Evolutionary conservation across 2,329 filamentous ascomycete species (phyloP), one percentile per base, ranked within the genome.

Genomic region (Stemphylium lycopersici): DNA sequence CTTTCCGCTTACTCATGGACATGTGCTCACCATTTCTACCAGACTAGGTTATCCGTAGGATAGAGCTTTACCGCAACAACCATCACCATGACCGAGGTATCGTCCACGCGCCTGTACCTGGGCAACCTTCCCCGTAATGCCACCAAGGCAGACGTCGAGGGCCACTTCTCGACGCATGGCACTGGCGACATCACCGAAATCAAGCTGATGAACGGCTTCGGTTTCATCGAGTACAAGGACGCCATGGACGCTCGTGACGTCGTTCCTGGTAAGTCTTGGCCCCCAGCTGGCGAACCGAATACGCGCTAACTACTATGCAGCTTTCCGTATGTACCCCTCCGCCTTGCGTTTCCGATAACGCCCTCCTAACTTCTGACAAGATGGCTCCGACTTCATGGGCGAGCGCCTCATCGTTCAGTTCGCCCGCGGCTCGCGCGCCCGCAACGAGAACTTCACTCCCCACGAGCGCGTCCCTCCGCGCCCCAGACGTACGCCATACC

Each of bases 121-220:
- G 93, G 93, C 79, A 98, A 98, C 81, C 89, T 99, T 77, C 93
- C 95, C 79, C 91, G 92, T 79, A 91, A 90, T 83, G 93, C 91
- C 81, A 97, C 93, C 79, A 98, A 98, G 83, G 87, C 90, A 79
- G 93, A 99, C 77, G 90, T 99, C 77, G 93, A 98, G 81, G 87
- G 88, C 71, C 93, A 98, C 79, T 99, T 99, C 81, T 89, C 89
- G 77, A 91, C 88, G 73, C 92, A 97, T 87, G 95, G 93, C 75
- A 93, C 92, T 68, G 95, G 95, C 77, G 92, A 96, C 77, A 98
- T 99, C 76, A 95, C 90, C 67, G 95, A 99, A 82, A 93, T 99
- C 81, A 99, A 99, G 83, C 87, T 99, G 62, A 99, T 99, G 95
- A 98, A 96, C 76, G 95, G 95, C 73, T 99, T 99, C 76, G 95